Conservation (phyloP, 1,284 basidiomycete species). For the Trichosporon asahii region DNA sequence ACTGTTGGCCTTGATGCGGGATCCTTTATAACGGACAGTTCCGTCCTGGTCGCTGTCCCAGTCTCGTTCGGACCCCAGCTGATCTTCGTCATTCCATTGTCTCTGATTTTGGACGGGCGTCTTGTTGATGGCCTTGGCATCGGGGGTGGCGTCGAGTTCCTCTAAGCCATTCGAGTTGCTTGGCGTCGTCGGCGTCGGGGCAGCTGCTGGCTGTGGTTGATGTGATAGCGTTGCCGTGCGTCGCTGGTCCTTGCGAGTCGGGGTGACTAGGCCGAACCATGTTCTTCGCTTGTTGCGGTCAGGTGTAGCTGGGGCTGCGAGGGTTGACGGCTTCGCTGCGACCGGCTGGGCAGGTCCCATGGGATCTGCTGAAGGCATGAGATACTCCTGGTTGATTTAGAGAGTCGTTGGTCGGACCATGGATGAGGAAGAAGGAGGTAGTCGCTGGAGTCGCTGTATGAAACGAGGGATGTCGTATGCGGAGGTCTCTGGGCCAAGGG, state of each 20-base stretch:
- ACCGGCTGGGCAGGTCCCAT: not conserved
- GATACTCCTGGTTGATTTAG: not conserved
- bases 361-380: conserved; percentile 7
- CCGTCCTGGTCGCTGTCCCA: conserved; percentile 25
- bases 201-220: not conserved
- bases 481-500: not conserved
- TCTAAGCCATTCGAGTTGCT: conserved; percentile 9
- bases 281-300: conserved; percentile 27
- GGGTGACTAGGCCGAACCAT: conserved; percentile 40
- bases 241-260: conserved; percentile 19
- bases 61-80: conserved; percentile 12
- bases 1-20: conserved; percentile 9
- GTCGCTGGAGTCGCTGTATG: not conserved
- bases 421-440: not conserved
- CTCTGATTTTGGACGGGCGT: not conserved
- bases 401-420: not conserved
- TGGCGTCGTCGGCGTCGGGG: not conserved
- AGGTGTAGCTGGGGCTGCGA: not conserved
- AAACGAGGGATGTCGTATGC: not conserved
- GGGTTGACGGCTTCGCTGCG: conserved; percentile 1
- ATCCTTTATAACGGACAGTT: conserved; percentile 27
- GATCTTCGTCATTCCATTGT: conserved; percentile 13
- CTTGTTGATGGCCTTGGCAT: conserved; percentile 2
- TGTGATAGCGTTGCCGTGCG: not conserved
- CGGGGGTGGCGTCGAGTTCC: conserved; percentile 20